phyloP scores from a whole-genome alignment of 2,329 filamentous ascomycete genomes.

The Paracoccidioides lutzii region DNA sequence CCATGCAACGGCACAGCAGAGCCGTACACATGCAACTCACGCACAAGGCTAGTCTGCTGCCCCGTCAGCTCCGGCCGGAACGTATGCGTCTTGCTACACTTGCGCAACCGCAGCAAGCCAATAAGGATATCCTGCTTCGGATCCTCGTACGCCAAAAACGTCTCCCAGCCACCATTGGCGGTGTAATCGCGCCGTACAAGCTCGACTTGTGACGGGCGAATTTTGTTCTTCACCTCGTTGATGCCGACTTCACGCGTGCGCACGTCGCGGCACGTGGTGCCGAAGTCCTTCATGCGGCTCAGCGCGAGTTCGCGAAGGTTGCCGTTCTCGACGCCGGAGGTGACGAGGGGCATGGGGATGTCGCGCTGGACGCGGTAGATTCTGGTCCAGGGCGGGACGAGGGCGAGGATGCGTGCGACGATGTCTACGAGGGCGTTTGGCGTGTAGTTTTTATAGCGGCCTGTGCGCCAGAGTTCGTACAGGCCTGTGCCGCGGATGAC shows the following conservation, averaged over 20 bases:
- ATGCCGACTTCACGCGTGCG: constrained; percentile 93
- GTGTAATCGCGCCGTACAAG: constrained; percentile 85
- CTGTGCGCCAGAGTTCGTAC: constrained; percentile 95
- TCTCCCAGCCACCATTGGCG: constrained; percentile 96
- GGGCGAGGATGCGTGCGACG: constrained; percentile 85
- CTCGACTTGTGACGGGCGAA: constrained; percentile 89
- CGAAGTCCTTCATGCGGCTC: constrained; percentile 98
- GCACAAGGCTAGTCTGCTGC: constrained; percentile 81
- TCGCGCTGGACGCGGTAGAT: constrained; percentile 98
- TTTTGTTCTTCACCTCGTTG: constrained; percentile 99
- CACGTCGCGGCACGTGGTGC: constrained; percentile 90
- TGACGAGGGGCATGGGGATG: constrained; percentile 99
- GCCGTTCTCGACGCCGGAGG: constrained; percentile 93
- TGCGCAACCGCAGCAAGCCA: constrained; percentile 72
- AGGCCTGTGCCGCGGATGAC: constrained; percentile 93
- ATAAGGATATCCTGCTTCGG: constrained; percentile 98
- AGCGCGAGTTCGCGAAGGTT: constrained; percentile 87
- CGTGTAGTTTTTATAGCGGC: constrained; percentile 96
- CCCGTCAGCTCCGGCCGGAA: constrained; percentile 76
- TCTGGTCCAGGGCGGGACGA: constrained; percentile 93
- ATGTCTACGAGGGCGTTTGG: constrained; percentile 93
- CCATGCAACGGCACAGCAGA: constrained; percentile 96
- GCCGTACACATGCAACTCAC: constrained; percentile 93
- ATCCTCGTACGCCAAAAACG: constrained; percentile 94
- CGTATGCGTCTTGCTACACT: constrained; percentile 83